Percentiles rank a stretch among this genome's conserved stretches.
These are phyloP conservation scores for Cyberlindnera euphorbiiphila DNA, from an alignment of 805 yeast species.

Conservation along the genomic window DNA sequence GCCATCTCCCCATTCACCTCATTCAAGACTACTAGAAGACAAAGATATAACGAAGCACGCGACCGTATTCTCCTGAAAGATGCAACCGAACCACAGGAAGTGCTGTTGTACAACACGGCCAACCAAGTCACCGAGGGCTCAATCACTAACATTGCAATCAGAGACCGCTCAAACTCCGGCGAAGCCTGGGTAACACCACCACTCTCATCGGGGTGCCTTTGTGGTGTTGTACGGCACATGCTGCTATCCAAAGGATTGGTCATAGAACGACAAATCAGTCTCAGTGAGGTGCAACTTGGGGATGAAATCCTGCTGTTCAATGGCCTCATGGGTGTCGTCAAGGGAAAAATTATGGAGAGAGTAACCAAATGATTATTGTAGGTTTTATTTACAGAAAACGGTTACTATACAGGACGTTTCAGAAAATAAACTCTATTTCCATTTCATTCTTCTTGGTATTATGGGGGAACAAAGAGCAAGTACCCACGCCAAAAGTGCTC, in stretches of 20 bases:
- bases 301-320: conserved; percentile 72
- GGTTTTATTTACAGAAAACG: no score
- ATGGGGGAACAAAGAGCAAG: no score
- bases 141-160: conserved; percentile 73
- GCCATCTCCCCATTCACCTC: conserved; percentile 74
- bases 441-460: no score
- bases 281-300: conserved; percentile 52
- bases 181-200: conserved; percentile 78
- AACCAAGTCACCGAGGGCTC: conserved; percentile 75
- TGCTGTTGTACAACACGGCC: conserved; percentile 59
- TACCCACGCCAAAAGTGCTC: neutral
- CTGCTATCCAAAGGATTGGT: conserved; percentile 51
- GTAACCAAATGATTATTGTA: no score
- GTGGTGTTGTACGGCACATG: conserved; percentile 75
- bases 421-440: no score
- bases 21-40: conserved; percentile 78
- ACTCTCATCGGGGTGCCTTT: conserved; percentile 74
- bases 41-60: conserved; percentile 61
- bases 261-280: conserved; percentile 46
- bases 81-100: conserved; percentile 49
- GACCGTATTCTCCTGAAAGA: conserved; percentile 35
- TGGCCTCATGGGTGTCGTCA: conserved; percentile 77
- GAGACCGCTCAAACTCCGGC: conserved; percentile 21
- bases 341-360: conserved; percentile 46
- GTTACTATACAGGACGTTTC: no score